Evolutionary conservation across 345 rosid species (phyloP).

Genomic region (Leavenworthia alabamica): DNA sequence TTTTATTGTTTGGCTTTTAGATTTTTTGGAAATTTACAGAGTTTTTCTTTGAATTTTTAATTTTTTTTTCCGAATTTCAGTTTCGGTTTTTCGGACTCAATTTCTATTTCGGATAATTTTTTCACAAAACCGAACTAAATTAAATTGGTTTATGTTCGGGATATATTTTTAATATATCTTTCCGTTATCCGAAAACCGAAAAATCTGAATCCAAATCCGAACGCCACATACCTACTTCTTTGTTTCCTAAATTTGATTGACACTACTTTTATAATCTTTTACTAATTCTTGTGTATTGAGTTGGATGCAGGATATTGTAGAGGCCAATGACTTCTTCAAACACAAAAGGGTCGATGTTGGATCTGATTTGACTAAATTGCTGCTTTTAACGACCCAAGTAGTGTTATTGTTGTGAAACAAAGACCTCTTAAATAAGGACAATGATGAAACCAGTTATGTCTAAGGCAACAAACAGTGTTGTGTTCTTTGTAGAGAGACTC

Average conservation of each 20-base stretch:
- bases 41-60: too few relatives aligned
- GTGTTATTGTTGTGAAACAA: background rate
- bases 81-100: too few relatives aligned
- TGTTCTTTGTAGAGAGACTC: background rate
- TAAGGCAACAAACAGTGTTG: background rate
- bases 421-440: background rate
- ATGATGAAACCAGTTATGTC: background rate
- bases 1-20: too few relatives aligned
- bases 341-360: conserved; percentile 64
- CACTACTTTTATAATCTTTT: background rate
- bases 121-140: too few relatives aligned
- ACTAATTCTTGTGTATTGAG: background rate
- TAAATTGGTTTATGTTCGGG: conserved; percentile 39
- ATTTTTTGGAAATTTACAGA: too few relatives aligned
- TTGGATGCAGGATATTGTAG: conserved; percentile 58
- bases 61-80: too few relatives aligned
- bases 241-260: background rate
- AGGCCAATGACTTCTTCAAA: conserved; percentile 67
- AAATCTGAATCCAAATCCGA: too few relatives aligned
- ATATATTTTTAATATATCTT: conserved; percentile 8
- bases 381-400: background rate
- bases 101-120: too few relatives aligned
- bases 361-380: conserved; percentile 28
- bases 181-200: too few relatives aligned
- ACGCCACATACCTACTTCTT: too few relatives aligned